A percentile compares a stretch with the other conserved stretches of the same genome.
phyloP scores from a whole-genome alignment of 805 yeast genomes.

The Saccharomycopsis synnaedendra region DNA sequence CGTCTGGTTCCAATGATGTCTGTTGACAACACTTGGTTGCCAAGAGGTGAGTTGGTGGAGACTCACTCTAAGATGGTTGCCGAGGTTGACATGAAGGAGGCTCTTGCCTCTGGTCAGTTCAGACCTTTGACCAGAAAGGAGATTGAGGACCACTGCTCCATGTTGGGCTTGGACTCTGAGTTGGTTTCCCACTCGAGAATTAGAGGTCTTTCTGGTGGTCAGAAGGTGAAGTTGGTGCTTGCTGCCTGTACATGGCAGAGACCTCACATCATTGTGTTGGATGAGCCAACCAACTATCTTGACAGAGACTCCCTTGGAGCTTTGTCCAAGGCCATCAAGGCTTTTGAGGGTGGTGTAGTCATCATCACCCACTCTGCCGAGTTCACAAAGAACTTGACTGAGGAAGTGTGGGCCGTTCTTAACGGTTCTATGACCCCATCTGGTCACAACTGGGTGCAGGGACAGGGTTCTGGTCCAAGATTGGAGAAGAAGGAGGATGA shows the following conservation, averaged over 20 bases:
- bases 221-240: slow-evolving; percentile 97
- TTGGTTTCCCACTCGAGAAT: slow-evolving; percentile 99
- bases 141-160: slow-evolving; percentile 96
- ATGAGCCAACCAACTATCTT: slow-evolving; percentile 99
- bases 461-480: slow-evolving; percentile 99
- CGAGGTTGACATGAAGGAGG: slow-evolving; percentile 99
- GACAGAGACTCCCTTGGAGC: slow-evolving; percentile 99
- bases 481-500: slow-evolving; percentile 91
- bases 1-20: slow-evolving; percentile 99
- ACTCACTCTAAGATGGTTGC: slow-evolving; percentile 99
- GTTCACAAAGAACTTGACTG: slow-evolving; percentile 98
- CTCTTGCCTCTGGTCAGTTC: slow-evolving; percentile 99
- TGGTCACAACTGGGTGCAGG: slow-evolving; percentile 99
- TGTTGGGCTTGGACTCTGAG: slow-evolving; percentile 98
- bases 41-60: slow-evolving; percentile 96
- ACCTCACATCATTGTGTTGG: slow-evolving; percentile 98
- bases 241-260: slow-evolving; percentile 99
- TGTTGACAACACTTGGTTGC: slow-evolving; percentile 99
- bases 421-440: slow-evolving; percentile 99
- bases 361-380: slow-evolving; percentile 99
- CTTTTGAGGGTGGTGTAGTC: slow-evolving; percentile 99
- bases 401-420: slow-evolving; percentile 99
- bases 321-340: slow-evolving; percentile 96
- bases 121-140: slow-evolving; percentile 99
- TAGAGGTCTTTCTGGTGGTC: slow-evolving; percentile 99